These are phyloP conservation scores for Pseudozyma thailandica DNA, from an alignment of 1,284 basidiomycete species.

Conservation along the genomic window DNA sequence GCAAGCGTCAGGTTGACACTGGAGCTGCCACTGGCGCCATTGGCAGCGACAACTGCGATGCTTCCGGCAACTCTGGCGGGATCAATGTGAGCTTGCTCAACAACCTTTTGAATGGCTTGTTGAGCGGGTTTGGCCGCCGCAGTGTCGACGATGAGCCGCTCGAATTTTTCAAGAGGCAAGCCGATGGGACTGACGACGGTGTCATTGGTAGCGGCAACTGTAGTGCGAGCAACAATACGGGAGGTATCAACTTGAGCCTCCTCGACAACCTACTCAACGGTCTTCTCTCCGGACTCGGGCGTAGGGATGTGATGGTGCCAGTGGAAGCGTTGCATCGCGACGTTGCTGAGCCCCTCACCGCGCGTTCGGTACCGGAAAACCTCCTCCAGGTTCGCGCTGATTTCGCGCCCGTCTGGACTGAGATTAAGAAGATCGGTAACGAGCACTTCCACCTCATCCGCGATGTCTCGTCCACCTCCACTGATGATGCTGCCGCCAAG, in stretches of 20 bases:
- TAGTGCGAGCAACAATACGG: conserved; percentile 39
- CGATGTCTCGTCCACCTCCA: conserved; percentile 6
- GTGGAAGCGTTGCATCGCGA: conserved; percentile 29
- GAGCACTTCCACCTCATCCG: conserved; percentile 36
- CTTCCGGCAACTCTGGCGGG: conserved; percentile 42
- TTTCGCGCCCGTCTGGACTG: conserved; percentile 50
- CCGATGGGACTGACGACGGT: conserved; percentile 12
- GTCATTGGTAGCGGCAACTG: conserved; percentile 36
- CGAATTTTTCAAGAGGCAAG: conserved; percentile 37
- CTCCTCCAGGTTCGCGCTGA: conserved; percentile 42
- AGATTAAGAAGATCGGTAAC: conserved; percentile 54
- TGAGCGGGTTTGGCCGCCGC: conserved; percentile 31
- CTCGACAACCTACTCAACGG: conserved; percentile 55
- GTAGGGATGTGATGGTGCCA: conserved; percentile 27
- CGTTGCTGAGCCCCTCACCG: conserved; percentile 8
- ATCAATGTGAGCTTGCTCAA: conserved; percentile 53
- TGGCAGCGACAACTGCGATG: conserved; percentile 40
- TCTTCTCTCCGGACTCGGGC: conserved; percentile 35
- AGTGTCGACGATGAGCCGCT: conserved; percentile 20
- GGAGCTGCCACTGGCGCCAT: conserved; percentile 3
- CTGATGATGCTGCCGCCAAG: conserved; percentile 20
- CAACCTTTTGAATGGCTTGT: conserved; percentile 53
- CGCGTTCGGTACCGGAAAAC: conserved; percentile 5
- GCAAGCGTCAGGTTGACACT: conserved; percentile 23
- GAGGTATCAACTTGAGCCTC: conserved; percentile 49